phyloP scores from a whole-genome alignment of 805 yeast species.

The Komagataella mondaviorum region DNA sequence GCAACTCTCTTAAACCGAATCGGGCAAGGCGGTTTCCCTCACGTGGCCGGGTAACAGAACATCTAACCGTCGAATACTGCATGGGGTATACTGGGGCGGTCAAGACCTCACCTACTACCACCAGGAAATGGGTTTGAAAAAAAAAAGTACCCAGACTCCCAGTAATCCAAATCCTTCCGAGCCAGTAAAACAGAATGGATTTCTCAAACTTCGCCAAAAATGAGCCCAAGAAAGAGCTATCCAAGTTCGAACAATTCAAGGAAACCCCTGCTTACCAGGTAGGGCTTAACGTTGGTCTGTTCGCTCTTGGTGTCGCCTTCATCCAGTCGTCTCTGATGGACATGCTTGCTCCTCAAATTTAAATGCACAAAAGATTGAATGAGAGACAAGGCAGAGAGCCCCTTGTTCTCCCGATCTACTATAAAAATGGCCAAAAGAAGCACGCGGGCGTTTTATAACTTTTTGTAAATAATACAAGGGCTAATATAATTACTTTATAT shows the following conservation, averaged over 20 bases:
- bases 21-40: neutral
- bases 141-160: neutral
- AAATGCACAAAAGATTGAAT: constrained; percentile 1
- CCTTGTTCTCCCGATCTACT: neutral
- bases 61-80: neutral
- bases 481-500: neutral
- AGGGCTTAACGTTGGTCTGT: constrained; percentile 47
- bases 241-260: constrained; percentile 34
- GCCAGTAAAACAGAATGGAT: neutral
- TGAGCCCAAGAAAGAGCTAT: constrained; percentile 10
- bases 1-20: neutral
- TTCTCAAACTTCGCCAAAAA: neutral
- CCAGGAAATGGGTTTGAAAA: neutral
- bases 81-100: neutral
- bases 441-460: neutral
- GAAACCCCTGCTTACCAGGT: constrained; percentile 56
- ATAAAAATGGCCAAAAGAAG: neutral
- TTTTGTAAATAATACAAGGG: neutral
- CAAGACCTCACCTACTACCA: neutral
- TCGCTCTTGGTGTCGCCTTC: constrained; percentile 61
- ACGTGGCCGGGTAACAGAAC: neutral
- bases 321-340: constrained; percentile 74
- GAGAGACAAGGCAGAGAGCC: neutral
- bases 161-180: neutral
- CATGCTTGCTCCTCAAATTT: constrained; percentile 60